These are phyloP conservation scores for Periconia sp. DNA, from an alignment of 2,329 filamentous ascomycete genomes.

Conservation along the genomic window DNA sequence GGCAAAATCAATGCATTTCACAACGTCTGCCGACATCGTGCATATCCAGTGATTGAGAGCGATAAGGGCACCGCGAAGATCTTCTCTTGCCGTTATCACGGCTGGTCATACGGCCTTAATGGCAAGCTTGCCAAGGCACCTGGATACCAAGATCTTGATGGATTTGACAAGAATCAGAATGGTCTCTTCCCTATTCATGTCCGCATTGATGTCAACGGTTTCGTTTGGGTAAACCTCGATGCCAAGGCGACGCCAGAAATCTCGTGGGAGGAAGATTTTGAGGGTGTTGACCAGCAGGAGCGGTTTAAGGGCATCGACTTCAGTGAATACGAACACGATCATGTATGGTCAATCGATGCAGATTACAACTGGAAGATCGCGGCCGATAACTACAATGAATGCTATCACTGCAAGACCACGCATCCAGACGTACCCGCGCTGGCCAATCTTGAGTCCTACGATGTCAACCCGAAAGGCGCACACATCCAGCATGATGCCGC, in stretches of 20 bases:
- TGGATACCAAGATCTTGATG: constrained; percentile 41
- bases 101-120: constrained; percentile 49
- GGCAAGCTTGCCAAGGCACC: constrained; percentile 50
- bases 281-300: constrained; percentile 14
- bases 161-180: constrained; percentile 45
- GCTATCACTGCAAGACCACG: constrained; percentile 64
- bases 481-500: constrained; percentile 18
- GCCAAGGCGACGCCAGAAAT: constrained; percentile 15
- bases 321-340: constrained; percentile 17
- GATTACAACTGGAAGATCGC: constrained; percentile 23
- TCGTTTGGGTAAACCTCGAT: constrained; percentile 36
- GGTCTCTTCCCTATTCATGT: constrained; percentile 32
- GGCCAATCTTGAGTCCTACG: constrained; percentile 60
- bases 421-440: constrained; percentile 62
- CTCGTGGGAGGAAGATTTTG: constrained; percentile 15
- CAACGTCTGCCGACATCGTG: constrained; percentile 50
- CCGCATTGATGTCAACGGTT: constrained; percentile 23
- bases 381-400: constrained; percentile 68
- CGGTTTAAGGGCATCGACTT: constrained; percentile 15
- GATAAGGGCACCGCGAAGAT: constrained; percentile 35
- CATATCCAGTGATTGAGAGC: constrained; percentile 30
- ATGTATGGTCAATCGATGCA: constrained; percentile 18
- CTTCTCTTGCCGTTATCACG: constrained; percentile 49
- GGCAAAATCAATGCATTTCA: constrained; percentile 40
- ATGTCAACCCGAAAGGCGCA: constrained; percentile 13